These are phyloP conservation scores for Pseudonitzschia delicatissima DNA, from an alignment of 108 stramenopile genomes.

Conservation along the genomic window DNA sequence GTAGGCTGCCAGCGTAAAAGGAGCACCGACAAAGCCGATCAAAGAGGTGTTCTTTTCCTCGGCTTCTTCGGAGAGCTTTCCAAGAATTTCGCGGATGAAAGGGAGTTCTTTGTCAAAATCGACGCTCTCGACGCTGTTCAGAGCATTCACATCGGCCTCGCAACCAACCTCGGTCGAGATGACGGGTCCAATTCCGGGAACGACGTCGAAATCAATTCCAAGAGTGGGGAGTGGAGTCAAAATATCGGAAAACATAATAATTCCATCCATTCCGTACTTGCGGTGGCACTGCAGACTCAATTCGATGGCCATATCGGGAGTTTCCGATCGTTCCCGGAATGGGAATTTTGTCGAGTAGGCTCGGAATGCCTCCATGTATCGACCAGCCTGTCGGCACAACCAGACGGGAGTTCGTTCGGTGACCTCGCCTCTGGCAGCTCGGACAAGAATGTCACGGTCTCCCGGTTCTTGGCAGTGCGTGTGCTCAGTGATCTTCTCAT, in stretches of 20 bases:
- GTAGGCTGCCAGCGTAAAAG: slow-evolving; percentile 97
- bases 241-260: slow-evolving; percentile 99
- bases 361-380: slow-evolving; percentile 98
- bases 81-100: slow-evolving; percentile 88
- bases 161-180: slow-evolving; percentile 71
- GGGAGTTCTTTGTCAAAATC: slow-evolving; percentile 86
- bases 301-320: slow-evolving; percentile 93
- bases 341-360: slow-evolving; percentile 87
- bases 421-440: slow-evolving; percentile 92
- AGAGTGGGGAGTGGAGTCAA: slow-evolving; percentile 94
- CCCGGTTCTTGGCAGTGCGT: slow-evolving; percentile 47
- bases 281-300: slow-evolving; percentile 92
- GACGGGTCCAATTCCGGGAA: slow-evolving; percentile 91
- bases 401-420: slow-evolving; percentile 96
- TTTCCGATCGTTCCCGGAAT: slow-evolving; percentile 94
- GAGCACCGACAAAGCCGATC: slow-evolving; percentile 98
- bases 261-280: slow-evolving; percentile 95
- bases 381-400: slow-evolving; percentile 99
- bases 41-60: slow-evolving; percentile 87
- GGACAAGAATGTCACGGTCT: slow-evolving; percentile 91
- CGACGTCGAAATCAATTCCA: slow-evolving; percentile 96
- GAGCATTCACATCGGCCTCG: slow-evolving; percentile 56
- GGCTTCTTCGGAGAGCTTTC: slow-evolving; percentile 68
- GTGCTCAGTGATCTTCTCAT: slow-evolving; percentile 27
- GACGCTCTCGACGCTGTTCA: slow-evolving; percentile 41